Evolutionary conservation across 441 rosid genomes (phyloP).

Genomic region (Gossypium schwendimanii): DNA sequence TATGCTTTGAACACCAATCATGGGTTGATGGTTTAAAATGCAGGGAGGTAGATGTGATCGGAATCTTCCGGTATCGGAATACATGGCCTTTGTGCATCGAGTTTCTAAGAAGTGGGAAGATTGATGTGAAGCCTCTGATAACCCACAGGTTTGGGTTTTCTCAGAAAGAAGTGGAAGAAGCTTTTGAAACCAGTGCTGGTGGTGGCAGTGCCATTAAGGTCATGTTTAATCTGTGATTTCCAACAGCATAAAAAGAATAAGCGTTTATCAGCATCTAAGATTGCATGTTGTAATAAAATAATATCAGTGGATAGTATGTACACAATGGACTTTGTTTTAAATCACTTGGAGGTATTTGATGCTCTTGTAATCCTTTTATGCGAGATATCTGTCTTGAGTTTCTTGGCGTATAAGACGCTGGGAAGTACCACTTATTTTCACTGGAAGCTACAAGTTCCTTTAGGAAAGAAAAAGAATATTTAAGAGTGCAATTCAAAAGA

Average conservation of each 20-base stretch:
- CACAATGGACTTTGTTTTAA: neutral
- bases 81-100: slow-evolving; percentile 79
- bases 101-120: slow-evolving; percentile 70
- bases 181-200: slow-evolving; percentile 71
- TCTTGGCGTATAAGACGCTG: neutral
- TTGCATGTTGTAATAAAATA: neutral
- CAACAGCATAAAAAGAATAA: neutral
- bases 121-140: slow-evolving; percentile 80
- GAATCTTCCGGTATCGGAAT: slow-evolving; percentile 79
- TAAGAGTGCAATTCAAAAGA: too few relatives aligned
- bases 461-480: too few relatives aligned
- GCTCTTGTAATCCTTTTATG: neutral
- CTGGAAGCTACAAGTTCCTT: too few relatives aligned
- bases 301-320: neutral
- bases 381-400: neutral
- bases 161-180: slow-evolving; percentile 70
- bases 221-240: slow-evolving; percentile 69
- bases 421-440: neutral
- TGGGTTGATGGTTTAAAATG: neutral
- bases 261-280: neutral
- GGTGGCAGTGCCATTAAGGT: slow-evolving; percentile 90
- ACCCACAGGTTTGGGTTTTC: slow-evolving; percentile 84
- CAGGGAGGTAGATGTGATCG: slow-evolving; percentile 84
- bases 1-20: neutral
- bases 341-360: too few relatives aligned